Evolutionary conservation across 2,329 filamentous ascomycete species (phyloP), one percentile per base, ranked within the genome.

Genomic region (Monosporascus ibericus): DNA sequence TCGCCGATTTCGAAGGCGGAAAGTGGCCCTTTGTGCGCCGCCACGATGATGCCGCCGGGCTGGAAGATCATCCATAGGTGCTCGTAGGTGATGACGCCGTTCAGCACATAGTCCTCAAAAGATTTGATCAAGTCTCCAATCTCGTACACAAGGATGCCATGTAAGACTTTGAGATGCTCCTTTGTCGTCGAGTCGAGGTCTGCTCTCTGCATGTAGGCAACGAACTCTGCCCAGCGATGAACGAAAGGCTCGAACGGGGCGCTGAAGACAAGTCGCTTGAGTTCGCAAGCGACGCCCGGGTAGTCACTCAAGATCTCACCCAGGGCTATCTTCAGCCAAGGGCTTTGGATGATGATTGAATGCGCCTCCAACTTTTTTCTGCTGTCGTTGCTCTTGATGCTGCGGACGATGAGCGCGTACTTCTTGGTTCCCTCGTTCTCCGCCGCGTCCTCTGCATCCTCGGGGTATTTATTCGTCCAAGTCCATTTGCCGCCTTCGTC

Each of bases 201-300:
- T 7, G 72, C 59, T 34, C 73, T 70, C 9, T 75, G 62, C 44
- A 73, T 67, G 24, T 73, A 72, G 4, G 68, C 63, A 9, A 64
- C 58, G 38, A 84, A 73, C 6, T 70, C 61, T 1, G 73, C 69
- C 83, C 84, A 88, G 34, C 85, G 77, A 65, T 89, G 84, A 40
- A 87, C 80, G 48, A 89, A 80, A 0, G 81, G 80, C 58, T 79
- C 71, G 55, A 87, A 88, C 0, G 81, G 82, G 0, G 76, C 77
- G 7, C 69, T 65, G 55, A 88, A 86, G 51, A 81, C 79, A 2
- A 88, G 71, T 1, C 81, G 75, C n/a, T 81, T 74, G 25, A 88
- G 70, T 11, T 73, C 75, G 36, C 79, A 77, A 2, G 80, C 79
- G 30, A 88, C 72, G 1, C 84, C 82, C 0, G 81, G 79, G 53